These are phyloP conservation scores for Colletotrichum phormii DNA, from an alignment of 2,329 filamentous ascomycete genomes.

Conservation along the genomic window DNA sequence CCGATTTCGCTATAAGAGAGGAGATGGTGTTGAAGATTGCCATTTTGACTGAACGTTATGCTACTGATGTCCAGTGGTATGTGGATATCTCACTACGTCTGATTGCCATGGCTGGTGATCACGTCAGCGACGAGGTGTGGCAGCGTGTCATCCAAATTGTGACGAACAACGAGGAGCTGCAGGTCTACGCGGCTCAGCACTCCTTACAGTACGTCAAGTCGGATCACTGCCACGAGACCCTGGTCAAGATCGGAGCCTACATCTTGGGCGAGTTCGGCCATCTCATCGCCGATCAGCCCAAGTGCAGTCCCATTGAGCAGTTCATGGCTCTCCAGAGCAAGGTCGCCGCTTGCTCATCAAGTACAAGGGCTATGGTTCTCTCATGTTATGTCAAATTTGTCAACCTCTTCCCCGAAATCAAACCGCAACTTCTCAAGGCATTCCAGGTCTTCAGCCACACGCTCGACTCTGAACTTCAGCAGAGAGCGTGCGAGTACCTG, in stretches of 20 bases:
- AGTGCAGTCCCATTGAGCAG: conserved; percentile 96
- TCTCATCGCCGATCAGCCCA: conserved; percentile 89
- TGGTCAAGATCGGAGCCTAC: conserved; percentile 98
- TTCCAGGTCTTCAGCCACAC: conserved; percentile 95
- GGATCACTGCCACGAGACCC: conserved; percentile 93
- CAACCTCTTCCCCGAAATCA: conserved; percentile 98
- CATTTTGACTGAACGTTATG: conserved; percentile 98
- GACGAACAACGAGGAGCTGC: conserved; percentile 98
- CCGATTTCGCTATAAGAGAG: conserved; percentile 97
- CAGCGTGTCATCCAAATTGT: conserved; percentile 98
- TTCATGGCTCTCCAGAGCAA: conserved; percentile 93
- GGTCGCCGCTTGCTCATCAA: conserved; percentile 87
- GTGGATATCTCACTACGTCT: conserved; percentile 96
- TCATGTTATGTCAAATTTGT: conserved; percentile 98
- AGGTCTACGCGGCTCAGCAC: conserved; percentile 95
- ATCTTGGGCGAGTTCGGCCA: conserved; percentile 97
- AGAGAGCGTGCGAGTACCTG: conserved; percentile 95
- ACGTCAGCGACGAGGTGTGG: conserved; percentile 99
- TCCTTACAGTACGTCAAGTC: conserved; percentile 92
- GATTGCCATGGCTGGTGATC: conserved; percentile 96
- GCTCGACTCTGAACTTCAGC: conserved; percentile 93
- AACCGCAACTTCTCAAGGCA: conserved; percentile 89
- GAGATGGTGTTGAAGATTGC: conserved; percentile 99
- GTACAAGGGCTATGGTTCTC: conserved; percentile 91
- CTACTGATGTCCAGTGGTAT: conserved; percentile 98